Conservation (phyloP, 1,139 yeast species). For the Wickerhamiella infanticola region DNA sequence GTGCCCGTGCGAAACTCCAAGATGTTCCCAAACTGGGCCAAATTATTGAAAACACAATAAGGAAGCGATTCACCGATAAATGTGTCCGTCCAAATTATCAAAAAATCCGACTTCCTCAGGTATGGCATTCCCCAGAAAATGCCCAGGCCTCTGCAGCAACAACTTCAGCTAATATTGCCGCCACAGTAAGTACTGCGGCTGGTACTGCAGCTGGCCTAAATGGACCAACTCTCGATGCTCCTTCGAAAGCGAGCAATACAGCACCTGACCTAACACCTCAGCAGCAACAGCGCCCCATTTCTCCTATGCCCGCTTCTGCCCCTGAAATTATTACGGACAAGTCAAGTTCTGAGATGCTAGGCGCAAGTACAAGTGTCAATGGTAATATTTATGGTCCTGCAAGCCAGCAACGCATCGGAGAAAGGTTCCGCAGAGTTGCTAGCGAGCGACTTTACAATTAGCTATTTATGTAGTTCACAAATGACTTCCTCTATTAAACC, state of each 20-base stretch:
- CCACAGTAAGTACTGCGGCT: slow-evolving; percentile 3
- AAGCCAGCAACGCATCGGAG: slow-evolving; percentile 2
- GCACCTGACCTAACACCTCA: not conserved
- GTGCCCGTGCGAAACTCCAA: slow-evolving; percentile 81
- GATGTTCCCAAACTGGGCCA: slow-evolving; percentile 87
- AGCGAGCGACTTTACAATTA: slow-evolving; percentile 1
- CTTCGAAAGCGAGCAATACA: not conserved
- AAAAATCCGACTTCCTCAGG: slow-evolving; percentile 75
- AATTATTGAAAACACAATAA: slow-evolving; percentile 62
- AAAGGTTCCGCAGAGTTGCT: slow-evolving; percentile 1
- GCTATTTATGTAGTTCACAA: slow-evolving; percentile 6
- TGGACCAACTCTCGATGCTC: not conserved
- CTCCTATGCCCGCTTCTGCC: no score
- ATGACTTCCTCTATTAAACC: slow-evolving; percentile 26
- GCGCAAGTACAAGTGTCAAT: not conserved
- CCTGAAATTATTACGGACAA: no score
- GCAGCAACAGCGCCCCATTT: no score
- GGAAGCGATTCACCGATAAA: slow-evolving; percentile 83
- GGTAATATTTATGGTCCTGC: not conserved
- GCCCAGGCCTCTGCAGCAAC: not conserved
- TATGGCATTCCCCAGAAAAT: slow-evolving; percentile 52
- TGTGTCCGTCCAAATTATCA: slow-evolving; percentile 91
- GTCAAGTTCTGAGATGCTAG: not conserved
- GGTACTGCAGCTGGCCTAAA: not conserved
- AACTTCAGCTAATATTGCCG: not conserved